phyloP scores from a whole-genome alignment of 2,329 filamentous ascomycete genomes.

The Botrytis pseudocinerea region DNA sequence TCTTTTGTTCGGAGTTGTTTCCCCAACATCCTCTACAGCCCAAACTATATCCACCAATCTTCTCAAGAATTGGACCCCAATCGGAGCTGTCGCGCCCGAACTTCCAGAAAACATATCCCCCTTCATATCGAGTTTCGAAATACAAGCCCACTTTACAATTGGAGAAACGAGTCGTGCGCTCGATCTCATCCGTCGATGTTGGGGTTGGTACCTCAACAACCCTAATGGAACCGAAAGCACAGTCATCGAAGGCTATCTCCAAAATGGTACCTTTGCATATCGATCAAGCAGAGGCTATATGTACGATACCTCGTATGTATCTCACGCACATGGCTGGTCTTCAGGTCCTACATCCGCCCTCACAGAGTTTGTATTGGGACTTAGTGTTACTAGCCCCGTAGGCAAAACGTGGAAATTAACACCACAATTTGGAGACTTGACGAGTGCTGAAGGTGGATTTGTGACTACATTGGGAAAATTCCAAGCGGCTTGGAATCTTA shows the following conservation, averaged over 20 bases:
- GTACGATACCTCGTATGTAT: conserved; percentile 46
- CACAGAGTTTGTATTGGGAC: conserved; percentile 47
- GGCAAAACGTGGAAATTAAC: conserved; percentile 44
- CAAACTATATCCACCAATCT: conserved; percentile 40
- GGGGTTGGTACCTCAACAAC: conserved; percentile 62
- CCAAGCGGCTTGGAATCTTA: conserved; percentile 38
- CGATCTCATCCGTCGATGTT: conserved; percentile 55
- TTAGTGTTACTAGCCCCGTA: conserved; percentile 42
- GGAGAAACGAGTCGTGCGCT: conserved; percentile 52
- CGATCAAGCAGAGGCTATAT: conserved; percentile 53
- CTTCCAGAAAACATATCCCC: conserved; percentile 58
- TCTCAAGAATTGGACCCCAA: conserved; percentile 53
- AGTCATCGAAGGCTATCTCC: conserved; percentile 59
- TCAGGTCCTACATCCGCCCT: conserved; percentile 50
- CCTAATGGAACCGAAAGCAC: conserved; percentile 58
- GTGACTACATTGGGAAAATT: conserved; percentile 44
- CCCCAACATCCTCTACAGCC: conserved; percentile 32
- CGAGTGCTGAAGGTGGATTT: conserved; percentile 45
- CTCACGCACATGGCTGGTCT: conserved; percentile 52
- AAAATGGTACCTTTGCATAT: conserved; percentile 58
- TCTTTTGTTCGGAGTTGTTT: conserved; percentile 41
- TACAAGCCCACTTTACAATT: conserved; percentile 56
- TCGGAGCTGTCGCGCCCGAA: conserved; percentile 57
- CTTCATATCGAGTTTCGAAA: conserved; percentile 60
- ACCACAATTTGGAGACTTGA: conserved; percentile 46